Evolutionary conservation across 164 flowering plant genomes (phyloP), one percentile per base, ranked within the genome.

Genomic region (Amborella trichopoda): DNA sequence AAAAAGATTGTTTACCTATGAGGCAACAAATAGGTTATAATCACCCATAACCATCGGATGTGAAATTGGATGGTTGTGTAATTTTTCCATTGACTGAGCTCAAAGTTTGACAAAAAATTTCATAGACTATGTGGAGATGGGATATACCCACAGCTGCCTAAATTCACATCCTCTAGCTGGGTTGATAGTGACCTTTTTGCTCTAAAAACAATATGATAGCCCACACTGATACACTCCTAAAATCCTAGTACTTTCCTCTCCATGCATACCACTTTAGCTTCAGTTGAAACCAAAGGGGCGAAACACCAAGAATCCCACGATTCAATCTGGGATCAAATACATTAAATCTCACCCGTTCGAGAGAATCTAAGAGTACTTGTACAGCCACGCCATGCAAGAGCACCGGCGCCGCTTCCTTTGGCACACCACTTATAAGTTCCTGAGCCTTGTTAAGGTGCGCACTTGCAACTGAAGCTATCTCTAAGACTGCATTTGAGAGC

Each of bases 391-490:
- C 86, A 4, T 81, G 93, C 28, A 87, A 61, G 46, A 93, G 81
- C 32, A 79, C 96, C 5, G 95, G 78, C 23, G 60, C 45, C 54
- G 95, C 95, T 52, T 81, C 89, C 1, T 49, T n/a, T 11, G 96
- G 99, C 32, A 88, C 84, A 1, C 76, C 74, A 45, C 59, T 68
- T 19, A 91, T 74, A 60, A 93, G 64, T 4, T 72, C 69, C 9
- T 91, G 81, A 48, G 95, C 99, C 68, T 88, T 93, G 67, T 68
- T 67, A 46, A 93, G 60, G 69, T 93, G 96, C 26, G 50, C 61
- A 64, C 67, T 79, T 25, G 96, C 99, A 26, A 78, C 89, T 0
- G 99, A 87, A 26, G 99, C 95, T 76, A 93, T 85, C 40, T 88
- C 96, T 63, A 74, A 93, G 26, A 93, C 89, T 3, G 78, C 89